Percentiles rank a stretch among this genome's conserved stretches.
Conservation (phyloP, 225 moss, liverwort and hornwort genomes). For the Bryoerythrophyllum caledonicum region DNA sequence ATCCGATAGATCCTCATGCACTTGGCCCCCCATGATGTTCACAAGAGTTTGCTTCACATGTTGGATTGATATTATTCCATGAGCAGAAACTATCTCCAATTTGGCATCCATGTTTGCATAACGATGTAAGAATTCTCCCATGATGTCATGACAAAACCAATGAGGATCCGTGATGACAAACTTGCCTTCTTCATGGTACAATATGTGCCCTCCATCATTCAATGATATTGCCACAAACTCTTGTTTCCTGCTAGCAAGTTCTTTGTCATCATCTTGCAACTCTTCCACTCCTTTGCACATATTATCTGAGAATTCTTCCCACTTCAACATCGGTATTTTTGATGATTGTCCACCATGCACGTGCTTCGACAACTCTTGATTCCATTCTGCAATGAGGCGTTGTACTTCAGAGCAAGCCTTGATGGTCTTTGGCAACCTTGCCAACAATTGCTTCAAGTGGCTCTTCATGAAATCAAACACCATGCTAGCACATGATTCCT, state of each 20-base stretch:
- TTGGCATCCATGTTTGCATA: fast-evolving
- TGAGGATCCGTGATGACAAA: conserved; percentile 14
- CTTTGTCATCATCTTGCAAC: no score
- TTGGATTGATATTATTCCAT: background rate
- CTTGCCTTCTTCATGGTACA: background rate
- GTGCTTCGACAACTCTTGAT: background rate
- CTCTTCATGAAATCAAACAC: no score
- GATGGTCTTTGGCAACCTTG: no score
- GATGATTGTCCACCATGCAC: fast-evolving
- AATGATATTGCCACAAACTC: background rate
- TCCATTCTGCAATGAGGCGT: background rate
- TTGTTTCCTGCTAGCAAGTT: no score
- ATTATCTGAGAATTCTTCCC: background rate
- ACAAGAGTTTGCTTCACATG: background rate
- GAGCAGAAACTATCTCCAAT: background rate
- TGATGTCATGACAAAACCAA: conserved; percentile 27
- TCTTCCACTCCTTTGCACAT: background rate
- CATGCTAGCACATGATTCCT: no score
- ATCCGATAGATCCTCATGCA: background rate
- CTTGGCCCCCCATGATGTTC: background rate
- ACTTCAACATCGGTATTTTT: background rate
- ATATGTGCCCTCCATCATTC: background rate
- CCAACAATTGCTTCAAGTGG: no score
- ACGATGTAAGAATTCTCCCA: background rate
- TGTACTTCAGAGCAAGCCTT: no score